These are phyloP conservation scores for Cladosporium sp. DNA, from an alignment of 2,329 filamentous ascomycete genomes.

Conservation along the genomic window DNA sequence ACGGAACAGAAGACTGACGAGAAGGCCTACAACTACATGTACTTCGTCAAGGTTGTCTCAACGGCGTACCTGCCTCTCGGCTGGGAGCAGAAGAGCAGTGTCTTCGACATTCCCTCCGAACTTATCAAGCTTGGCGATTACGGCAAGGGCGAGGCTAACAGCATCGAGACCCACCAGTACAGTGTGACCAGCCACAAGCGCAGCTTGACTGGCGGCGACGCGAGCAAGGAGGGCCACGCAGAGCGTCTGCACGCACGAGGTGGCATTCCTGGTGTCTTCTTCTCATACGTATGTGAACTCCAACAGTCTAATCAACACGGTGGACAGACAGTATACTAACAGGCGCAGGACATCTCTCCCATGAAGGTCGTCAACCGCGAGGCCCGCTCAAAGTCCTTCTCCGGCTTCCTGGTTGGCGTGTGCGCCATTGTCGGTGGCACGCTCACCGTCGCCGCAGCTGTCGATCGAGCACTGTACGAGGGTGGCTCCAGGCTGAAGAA, in stretches of 20 bases:
- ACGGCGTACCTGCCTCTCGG: slow-evolving; percentile 93
- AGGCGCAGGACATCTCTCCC: slow-evolving; percentile 76
- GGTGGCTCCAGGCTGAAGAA: slow-evolving; percentile 84
- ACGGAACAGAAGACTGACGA: slow-evolving; percentile 76
- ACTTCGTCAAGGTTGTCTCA: slow-evolving; percentile 97
- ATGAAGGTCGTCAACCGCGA: slow-evolving; percentile 99
- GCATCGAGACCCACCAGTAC: slow-evolving; percentile 97
- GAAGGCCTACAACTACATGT: slow-evolving; percentile 94
- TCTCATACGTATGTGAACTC: slow-evolving; percentile 77
- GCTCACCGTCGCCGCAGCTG: slow-evolving; percentile 88
- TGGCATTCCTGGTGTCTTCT: slow-evolving; percentile 96
- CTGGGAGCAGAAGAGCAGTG: slow-evolving; percentile 66
- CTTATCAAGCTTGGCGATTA: slow-evolving; percentile 67
- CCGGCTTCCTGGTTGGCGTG: slow-evolving; percentile 88
- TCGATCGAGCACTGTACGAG: slow-evolving; percentile 91
- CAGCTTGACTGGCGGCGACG: slow-evolving; percentile 79
- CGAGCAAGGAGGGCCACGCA: slow-evolving; percentile 83
- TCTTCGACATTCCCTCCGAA: slow-evolving; percentile 44
- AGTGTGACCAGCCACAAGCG: slow-evolving; percentile 96
- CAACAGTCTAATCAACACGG: background rate
- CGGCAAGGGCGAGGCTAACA: slow-evolving; percentile 69
- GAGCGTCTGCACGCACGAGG: slow-evolving; percentile 87
- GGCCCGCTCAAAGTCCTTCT: slow-evolving; percentile 82
- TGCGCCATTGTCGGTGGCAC: slow-evolving; percentile 95
- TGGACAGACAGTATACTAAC: background rate